These are phyloP conservation scores for Oryza coarctata DNA, from an alignment of 176 grass and related monocot genomes.

Conservation along the genomic window DNA sequence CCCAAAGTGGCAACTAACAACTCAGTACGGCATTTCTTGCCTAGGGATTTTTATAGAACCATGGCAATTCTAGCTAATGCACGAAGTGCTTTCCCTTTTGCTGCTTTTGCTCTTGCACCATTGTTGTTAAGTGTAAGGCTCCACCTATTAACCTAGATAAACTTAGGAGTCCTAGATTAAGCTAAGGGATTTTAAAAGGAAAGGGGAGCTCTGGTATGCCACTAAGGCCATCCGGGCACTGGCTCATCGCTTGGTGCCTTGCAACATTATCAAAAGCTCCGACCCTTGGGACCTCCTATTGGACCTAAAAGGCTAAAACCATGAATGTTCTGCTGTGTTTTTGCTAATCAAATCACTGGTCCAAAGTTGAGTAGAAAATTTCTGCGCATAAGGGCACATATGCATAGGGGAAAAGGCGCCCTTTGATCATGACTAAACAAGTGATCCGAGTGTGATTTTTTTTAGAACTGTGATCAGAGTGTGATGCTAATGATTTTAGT, in stretches of 20 bases:
- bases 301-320: not conserved
- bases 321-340: not conserved
- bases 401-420: not conserved
- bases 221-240: not conserved
- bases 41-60: not conserved
- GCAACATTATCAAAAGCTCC: constrained; percentile 18
- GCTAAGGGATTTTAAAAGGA: constrained; percentile 3
- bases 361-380: not conserved
- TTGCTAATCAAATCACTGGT: constrained; percentile 32
- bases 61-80: not conserved
- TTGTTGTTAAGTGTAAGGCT: not conserved
- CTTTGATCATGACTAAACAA: constrained; percentile 20
- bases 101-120: not conserved
- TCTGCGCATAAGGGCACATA: not conserved
- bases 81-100: not conserved
- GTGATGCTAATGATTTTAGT: constrained; percentile 29
- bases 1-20: not conserved
- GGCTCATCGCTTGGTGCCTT: not conserved
- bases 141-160: constrained; percentile 8
- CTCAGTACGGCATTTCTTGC: not conserved
- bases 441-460: constrained; percentile 4
- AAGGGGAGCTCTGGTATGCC: not conserved
- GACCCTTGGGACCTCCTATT: not conserved
- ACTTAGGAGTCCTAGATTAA: not conserved
- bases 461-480: too few relatives aligned